Conservation (phyloP, 225 moss, liverwort and hornwort genomes). For the Bryum argenteum region DNA sequence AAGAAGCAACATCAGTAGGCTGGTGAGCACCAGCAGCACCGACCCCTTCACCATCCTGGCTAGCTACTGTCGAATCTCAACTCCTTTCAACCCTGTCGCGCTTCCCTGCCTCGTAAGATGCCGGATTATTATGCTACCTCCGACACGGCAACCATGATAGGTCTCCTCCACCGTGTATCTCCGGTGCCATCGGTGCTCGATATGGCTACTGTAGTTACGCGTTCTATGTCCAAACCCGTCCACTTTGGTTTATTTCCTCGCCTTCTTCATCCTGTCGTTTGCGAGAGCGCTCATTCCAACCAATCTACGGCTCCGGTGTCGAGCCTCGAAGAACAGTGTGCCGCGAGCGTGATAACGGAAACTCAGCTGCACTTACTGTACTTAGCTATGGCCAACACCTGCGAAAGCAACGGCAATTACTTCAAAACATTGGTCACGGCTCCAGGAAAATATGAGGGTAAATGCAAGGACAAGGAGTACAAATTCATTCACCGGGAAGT, state of each 20-base stretch:
- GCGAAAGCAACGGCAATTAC: background rate
- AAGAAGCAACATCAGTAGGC: conserved; percentile 21
- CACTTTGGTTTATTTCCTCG: background rate
- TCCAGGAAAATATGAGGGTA: no score
- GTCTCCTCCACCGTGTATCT: background rate
- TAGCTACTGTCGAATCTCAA: no score
- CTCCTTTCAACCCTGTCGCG: background rate
- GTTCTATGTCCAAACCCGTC: background rate
- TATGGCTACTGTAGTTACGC: no score
- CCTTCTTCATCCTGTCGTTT: background rate
- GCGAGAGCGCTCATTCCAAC: no score
- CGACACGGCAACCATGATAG: background rate
- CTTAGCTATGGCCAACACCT: background rate
- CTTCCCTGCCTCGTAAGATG: background rate
- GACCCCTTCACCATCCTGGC: conserved; percentile 28
- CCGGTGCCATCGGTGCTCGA: background rate
- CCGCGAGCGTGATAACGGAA: background rate
- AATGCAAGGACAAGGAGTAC: no score
- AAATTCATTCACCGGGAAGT: no score
- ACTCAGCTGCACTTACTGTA: background rate
- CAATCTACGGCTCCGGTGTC: background rate
- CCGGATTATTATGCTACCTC: background rate
- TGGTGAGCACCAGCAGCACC: conserved; percentile 20
- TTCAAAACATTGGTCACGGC: no score
- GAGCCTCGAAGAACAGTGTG: background rate